Evolutionary conservation across 148 eudicot species (phyloP).

Genomic region (Camellia japonica): DNA sequence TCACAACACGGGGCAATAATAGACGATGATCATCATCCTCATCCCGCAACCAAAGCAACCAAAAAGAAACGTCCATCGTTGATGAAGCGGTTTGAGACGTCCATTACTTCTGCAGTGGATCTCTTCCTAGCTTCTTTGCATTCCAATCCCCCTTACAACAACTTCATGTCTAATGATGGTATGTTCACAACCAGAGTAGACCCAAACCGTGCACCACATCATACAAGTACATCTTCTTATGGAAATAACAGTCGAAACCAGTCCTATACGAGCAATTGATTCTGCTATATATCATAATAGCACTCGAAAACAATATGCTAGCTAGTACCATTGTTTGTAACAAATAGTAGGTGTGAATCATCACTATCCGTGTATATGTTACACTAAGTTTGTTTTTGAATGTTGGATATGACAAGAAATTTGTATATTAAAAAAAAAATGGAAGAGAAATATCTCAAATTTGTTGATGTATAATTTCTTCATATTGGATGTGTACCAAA

Average conservation of each 20-base stretch:
- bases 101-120: neutral
- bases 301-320: neutral
- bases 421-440: too few species aligned
- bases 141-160: neutral
- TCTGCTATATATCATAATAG: neutral
- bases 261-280: neutral
- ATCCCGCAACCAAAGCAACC: neutral
- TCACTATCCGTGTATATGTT: neutral
- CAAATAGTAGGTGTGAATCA: too few species aligned
- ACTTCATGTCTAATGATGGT: neutral
- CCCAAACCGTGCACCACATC: neutral
- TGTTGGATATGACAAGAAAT: too few species aligned
- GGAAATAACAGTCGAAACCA: neutral
- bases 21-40: neutral
- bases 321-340: too few species aligned
- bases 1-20: neutral
- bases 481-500: too few species aligned
- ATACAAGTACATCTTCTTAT: neutral
- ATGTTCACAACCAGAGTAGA: neutral
- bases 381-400: neutral
- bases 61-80: neutral
- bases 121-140: neutral
- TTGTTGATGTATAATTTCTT: too few species aligned
- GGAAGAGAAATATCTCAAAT: too few species aligned
- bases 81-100: too few species aligned